A percentile compares a stretch with the other conserved stretches of the same genome.
Conservation (phyloP, 768 basidiomycete genomes). For the Phanerochaete sordida region DNA sequence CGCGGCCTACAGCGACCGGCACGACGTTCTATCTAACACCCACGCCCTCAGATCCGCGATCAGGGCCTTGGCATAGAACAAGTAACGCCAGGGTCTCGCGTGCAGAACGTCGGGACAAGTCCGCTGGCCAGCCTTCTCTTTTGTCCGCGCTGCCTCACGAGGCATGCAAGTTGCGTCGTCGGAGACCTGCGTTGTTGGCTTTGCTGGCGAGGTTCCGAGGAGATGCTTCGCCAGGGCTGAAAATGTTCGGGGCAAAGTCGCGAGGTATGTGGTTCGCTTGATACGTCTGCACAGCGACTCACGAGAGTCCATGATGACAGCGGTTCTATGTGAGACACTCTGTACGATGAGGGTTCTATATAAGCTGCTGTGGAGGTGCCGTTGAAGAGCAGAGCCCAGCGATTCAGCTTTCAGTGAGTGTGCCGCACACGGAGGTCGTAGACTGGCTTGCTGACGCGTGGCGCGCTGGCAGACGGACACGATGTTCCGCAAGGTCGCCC, state of each 20-base stretch:
- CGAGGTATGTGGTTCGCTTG: not conserved
- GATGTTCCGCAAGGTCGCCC: conserved; percentile 24
- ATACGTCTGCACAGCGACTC: not conserved
- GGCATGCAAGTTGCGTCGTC: not conserved
- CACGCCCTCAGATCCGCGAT: not conserved
- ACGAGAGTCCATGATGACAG: not conserved
- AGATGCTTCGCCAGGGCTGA: no score
- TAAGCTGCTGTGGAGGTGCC: not conserved
- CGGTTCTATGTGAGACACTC: no score
- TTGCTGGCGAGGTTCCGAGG: not conserved
- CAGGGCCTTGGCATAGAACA: not conserved
- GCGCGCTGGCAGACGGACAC: not conserved
- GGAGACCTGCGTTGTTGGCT: not conserved
- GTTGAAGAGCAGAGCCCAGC: conserved; percentile 4
- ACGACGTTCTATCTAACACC: not conserved
- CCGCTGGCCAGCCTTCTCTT: not conserved
- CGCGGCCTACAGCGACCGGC: not conserved
- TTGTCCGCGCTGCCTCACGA: conserved; percentile 5
- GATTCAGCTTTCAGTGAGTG: not conserved
- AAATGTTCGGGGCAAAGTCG: conserved; percentile 1
- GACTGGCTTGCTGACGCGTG: no score
- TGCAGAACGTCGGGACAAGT: not conserved
- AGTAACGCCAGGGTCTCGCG: not conserved
- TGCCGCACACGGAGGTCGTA: no score
- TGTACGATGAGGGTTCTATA: not conserved